These are phyloP conservation scores for Maudiozyma pseudohumilis DNA, from an alignment of 805 yeast genomes.

Conservation along the genomic window DNA sequence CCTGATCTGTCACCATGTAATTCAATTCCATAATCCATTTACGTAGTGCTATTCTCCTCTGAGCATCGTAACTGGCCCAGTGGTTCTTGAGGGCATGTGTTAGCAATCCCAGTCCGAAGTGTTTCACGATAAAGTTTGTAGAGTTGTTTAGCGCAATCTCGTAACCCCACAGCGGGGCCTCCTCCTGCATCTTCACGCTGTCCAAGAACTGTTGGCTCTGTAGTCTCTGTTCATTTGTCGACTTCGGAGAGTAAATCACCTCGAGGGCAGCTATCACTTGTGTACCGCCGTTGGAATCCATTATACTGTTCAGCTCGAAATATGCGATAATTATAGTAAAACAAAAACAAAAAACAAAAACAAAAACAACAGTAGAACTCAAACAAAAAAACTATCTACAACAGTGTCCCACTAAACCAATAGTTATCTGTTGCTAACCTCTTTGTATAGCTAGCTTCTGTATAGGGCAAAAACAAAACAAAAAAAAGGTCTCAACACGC, in stretches of 20 bases:
- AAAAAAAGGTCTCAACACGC: no score
- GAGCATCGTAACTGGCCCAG: conserved; percentile 45
- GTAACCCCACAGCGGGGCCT: conserved; percentile 89
- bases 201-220: conserved; percentile 64
- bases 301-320: no score
- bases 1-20: conserved; percentile 44
- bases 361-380: no score
- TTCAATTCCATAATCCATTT: conserved; percentile 80
- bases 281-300: conserved; percentile 59
- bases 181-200: conserved; percentile 61
- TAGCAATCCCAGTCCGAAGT: conserved; percentile 76
- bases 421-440: no score
- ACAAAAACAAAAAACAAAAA: no score
- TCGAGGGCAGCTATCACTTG: conserved; percentile 75
- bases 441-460: no score
- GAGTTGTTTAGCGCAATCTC: conserved; percentile 60
- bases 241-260: conserved; percentile 56
- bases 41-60: conserved; percentile 58
- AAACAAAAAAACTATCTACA: no score
- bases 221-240: conserved; percentile 47
- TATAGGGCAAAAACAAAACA: no score
- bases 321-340: no score
- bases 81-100: conserved; percentile 56
- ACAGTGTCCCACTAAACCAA: no score
- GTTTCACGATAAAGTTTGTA: conserved; percentile 65